phyloP scores from a whole-genome alignment of 2,329 filamentous ascomycete species.

The Diplodia mutila region DNA sequence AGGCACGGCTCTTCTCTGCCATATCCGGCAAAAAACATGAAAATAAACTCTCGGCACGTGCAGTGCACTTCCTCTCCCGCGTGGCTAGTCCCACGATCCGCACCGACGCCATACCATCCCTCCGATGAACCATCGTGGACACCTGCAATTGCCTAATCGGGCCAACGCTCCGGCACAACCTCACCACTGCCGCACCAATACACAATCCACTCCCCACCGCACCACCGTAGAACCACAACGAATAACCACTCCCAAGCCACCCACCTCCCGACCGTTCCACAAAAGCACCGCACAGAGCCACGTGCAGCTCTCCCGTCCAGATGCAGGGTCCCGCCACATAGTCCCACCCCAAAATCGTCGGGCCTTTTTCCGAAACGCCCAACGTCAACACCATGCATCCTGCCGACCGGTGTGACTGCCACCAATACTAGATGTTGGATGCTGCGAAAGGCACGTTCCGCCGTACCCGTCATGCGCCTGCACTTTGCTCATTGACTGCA shows the following conservation, averaged over 20 bases:
- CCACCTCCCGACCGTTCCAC: neutral
- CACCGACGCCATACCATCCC: neutral
- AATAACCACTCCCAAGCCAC: neutral
- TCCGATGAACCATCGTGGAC: neutral
- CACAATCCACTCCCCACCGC: no score
- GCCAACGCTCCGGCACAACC: neutral
- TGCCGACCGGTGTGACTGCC: neutral
- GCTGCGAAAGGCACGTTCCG: no score
- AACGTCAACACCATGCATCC: neutral
- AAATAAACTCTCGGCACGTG: neutral
- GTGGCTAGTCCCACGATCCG: neutral
- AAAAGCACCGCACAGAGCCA: neutral
- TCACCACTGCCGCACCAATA: neutral
- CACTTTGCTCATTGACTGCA: no score
- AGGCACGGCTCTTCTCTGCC: neutral
- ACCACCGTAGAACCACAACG: neutral
- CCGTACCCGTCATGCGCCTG: no score
- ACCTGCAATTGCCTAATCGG: neutral
- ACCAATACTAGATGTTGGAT: neutral
- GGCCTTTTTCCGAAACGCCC: neutral
- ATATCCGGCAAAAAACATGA: neutral
- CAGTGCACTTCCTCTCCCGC: neutral
- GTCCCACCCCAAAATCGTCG: neutral
- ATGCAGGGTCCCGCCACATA: no score
- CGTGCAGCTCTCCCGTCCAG: neutral